A percentile compares a stretch with the other conserved stretches of the same genome.
Conservation (phyloP, 1,139 yeast species). For the Pichia sp. region DNA sequence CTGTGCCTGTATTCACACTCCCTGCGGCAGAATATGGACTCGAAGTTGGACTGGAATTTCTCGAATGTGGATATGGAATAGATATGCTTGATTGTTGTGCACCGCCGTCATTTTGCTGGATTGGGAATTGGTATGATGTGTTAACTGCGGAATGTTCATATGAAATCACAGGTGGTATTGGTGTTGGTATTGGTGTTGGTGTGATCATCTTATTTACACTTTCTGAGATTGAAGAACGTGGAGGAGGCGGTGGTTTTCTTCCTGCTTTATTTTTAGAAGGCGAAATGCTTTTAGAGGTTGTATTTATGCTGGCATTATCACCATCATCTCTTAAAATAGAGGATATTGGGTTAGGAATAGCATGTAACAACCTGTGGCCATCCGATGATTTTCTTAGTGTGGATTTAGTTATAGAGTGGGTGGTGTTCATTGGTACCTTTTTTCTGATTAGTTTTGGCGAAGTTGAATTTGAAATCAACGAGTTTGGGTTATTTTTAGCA, state of each 20-base stretch:
- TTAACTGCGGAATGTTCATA: neutral
- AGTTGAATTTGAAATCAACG: conserved; percentile 22
- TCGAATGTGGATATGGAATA: conserved; percentile 3
- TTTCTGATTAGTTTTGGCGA: conserved; percentile 11
- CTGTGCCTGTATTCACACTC: neutral
- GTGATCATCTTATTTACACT: no score
- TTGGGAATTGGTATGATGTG: conserved; percentile 1
- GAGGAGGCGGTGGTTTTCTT: conserved; percentile 22
- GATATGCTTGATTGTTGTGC: neutral
- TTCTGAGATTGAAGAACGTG: neutral
- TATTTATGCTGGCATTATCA: neutral
- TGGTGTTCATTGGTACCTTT: neutral
- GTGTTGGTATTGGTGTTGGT: no score
- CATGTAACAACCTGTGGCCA: neutral
- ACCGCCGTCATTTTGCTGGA: neutral
- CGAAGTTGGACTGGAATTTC: neutral
- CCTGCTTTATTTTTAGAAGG: neutral
- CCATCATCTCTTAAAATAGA: neutral
- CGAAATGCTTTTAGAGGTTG: neutral
- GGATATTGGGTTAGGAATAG: neutral
- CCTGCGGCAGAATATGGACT: neutral
- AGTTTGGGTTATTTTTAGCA: conserved; percentile 29
- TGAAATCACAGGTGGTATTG: neutral
- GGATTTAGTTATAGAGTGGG: neutral
- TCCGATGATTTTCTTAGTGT: neutral